Percentiles rank a stretch among this genome's conserved stretches.
These are phyloP conservation scores for Fusarium temperatum DNA, from an alignment of 2,329 filamentous ascomycete genomes.

Conservation along the genomic window DNA sequence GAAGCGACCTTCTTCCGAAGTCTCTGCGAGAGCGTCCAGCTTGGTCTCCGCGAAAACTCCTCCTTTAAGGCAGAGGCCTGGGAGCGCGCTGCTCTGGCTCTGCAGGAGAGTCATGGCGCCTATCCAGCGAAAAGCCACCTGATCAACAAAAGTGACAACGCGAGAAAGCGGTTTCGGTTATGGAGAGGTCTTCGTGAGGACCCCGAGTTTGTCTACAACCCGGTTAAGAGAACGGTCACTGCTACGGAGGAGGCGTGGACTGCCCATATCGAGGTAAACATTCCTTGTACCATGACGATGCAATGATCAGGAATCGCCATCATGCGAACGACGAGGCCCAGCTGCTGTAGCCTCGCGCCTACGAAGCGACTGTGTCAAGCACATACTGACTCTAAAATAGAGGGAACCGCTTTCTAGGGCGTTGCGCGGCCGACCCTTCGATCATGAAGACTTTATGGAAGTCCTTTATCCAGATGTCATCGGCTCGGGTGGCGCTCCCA, in stretches of 20 bases:
- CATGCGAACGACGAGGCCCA: conserved; percentile 5
- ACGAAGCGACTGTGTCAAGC: not conserved
- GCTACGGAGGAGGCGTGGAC: conserved; percentile 67
- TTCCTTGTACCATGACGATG: conserved; percentile 6
- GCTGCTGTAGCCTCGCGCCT: not conserved
- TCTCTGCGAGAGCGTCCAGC: conserved; percentile 66
- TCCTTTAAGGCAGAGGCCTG: conserved; percentile 70
- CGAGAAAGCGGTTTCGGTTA: conserved; percentile 69
- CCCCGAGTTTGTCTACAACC: conserved; percentile 65
- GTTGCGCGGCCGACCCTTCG: conserved; percentile 65
- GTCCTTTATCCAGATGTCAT: conserved; percentile 68
- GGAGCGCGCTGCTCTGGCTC: conserved; percentile 64
- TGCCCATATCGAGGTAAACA: conserved; percentile 64
- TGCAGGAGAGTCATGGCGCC: conserved; percentile 64
- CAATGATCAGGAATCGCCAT: not conserved
- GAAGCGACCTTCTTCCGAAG: conserved; percentile 70
- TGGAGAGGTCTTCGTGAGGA: conserved; percentile 68
- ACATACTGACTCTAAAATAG: conserved; percentile 47
- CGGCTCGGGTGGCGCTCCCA: conserved; percentile 67
- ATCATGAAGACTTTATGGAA: conserved; percentile 69
- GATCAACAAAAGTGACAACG: conserved; percentile 72
- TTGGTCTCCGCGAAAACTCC: conserved; percentile 65
- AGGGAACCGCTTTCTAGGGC: conserved; percentile 67
- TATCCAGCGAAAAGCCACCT: conserved; percentile 69
- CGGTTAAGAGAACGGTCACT: conserved; percentile 59